Percentiles rank a stretch among this genome's conserved stretches.
Evolutionary conservation across 148 eudicot species (phyloP).

Genomic region (Cornus controversa): DNA sequence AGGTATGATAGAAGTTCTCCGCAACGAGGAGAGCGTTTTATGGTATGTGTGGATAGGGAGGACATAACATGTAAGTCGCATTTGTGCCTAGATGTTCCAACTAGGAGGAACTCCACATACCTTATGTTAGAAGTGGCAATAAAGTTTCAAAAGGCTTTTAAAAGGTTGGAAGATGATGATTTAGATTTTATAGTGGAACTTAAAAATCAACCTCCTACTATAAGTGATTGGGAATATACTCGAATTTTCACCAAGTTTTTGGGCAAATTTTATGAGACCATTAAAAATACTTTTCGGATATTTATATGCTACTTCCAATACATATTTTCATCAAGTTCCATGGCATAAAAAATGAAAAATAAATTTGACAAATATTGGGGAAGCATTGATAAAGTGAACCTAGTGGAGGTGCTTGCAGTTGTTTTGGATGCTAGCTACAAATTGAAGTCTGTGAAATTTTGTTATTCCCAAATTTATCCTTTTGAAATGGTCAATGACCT

Average conservation of each 20-base stretch:
- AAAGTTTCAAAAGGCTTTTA: too few species aligned
- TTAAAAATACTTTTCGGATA: not conserved
- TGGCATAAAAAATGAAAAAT: not conserved
- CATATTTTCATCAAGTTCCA: not conserved
- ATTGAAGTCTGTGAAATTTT: not conserved
- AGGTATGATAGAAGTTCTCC: constrained; percentile 16
- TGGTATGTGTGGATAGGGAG: too few species aligned
- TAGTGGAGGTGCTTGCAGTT: not conserved
- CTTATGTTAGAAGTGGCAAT: too few species aligned
- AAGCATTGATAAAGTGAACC: not conserved
- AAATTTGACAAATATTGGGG: constrained; percentile 4
- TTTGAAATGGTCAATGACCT: not conserved
- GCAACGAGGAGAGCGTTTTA: too few species aligned
- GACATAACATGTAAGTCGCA: too few species aligned
- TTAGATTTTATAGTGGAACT: too few species aligned
- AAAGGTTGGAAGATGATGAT: not conserved
- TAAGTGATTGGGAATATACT: not conserved
- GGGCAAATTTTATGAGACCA: not conserved
- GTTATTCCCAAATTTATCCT: not conserved
- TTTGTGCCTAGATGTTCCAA: too few species aligned
- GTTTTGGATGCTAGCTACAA: constrained; percentile 8
- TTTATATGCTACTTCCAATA: not conserved
- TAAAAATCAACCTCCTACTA: not conserved
- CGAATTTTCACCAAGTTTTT: not conserved
- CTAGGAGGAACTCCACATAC: too few species aligned